Base-by-base conservation (phyloP, 2,329 filamentous ascomycete species). In the Fusarium sp. region DNA sequence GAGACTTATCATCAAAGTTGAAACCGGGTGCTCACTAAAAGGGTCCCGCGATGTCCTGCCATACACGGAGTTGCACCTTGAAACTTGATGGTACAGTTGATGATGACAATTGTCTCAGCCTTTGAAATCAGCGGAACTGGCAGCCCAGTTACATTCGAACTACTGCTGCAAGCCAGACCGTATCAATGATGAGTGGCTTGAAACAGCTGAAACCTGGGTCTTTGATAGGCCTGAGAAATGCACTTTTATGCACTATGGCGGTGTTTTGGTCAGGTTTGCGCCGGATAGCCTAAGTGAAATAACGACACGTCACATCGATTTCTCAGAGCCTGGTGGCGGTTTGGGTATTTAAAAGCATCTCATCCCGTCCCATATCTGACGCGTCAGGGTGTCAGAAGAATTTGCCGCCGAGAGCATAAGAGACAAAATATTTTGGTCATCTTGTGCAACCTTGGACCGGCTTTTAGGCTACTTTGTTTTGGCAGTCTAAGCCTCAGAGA, bases 11-110 rank as follows among this genome's bases (percentile, higher is more conserved):
- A n/a, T n/a, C n/a, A n/a, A n/a, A n/a, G n/a, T n/a, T n/a, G n/a
- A n/a, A n/a, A n/a, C n/a, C n/a, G n/a, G n/a, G n/a, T n/a, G n/a
- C n/a, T n/a, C n/a, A n/a, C n/a, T n/a, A n/a, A n/a, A n/a, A 38
- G 34, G 6, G 3, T 7, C 3, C 34, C 7, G 1, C 3, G 4
- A n/a, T 12, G 9, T 11, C 34, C 34, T n/a, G 11, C 1, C 18
- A 38, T 38, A 0, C 3, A 38, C 5, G 3, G 0, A 12, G 34
- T 3, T 38, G 5, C 34, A 4, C 34, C 34, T 11, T n/a, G 10
- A 2, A 11, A n/a, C 18, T n/a, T 11, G 10, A 18, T 12, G 18
- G 6, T 2, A 38, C 6, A 38, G 16, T 4, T 34, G 16, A 9
- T 18, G 16, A 38, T 11, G 34, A 38, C 9, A 0, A 38, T n/a